Conservation (phyloP, 169 alveolate species). For the Condylostoma magnum region DNA sequence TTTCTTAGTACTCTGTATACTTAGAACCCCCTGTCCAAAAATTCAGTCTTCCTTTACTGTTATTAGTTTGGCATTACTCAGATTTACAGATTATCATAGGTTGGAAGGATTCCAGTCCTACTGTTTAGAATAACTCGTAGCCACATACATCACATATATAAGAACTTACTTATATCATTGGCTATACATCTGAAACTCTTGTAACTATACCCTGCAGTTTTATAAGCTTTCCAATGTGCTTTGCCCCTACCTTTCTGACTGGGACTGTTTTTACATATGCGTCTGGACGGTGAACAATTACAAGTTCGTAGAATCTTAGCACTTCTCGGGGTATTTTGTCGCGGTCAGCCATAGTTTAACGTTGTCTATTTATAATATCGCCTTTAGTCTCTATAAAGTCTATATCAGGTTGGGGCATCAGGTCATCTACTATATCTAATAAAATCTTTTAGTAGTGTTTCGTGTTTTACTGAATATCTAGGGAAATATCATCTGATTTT, state of each 20-base stretch:
- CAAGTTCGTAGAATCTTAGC: constrained; percentile 52
- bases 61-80: constrained; percentile 80
- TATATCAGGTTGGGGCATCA: constrained; percentile 55
- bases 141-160: constrained; percentile 96
- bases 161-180: constrained; percentile 92
- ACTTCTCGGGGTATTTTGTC: constrained; percentile 63
- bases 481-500: constrained; percentile 46
- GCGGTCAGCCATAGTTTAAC: constrained; percentile 22
- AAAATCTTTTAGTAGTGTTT: constrained; percentile 56
- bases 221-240: constrained; percentile 86
- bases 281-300: constrained; percentile 52
- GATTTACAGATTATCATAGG: constrained; percentile 93
- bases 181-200: constrained; percentile 91
- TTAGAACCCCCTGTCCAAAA: constrained; percentile 70
- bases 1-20: constrained; percentile 90
- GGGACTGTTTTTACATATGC: constrained; percentile 50
- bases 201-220: constrained; percentile 88
- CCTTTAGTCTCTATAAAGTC: constrained; percentile 7
- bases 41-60: constrained; percentile 78
- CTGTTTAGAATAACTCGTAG: constrained; percentile 75
- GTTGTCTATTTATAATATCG: constrained; percentile 19
- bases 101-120: constrained; percentile 81
- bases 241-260: constrained; percentile 89
- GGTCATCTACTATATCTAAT: constrained; percentile 48
- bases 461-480: constrained; percentile 60